phyloP scores from a whole-genome alignment of 2,329 filamentous ascomycete genomes.

The Verticillium longisporum region DNA sequence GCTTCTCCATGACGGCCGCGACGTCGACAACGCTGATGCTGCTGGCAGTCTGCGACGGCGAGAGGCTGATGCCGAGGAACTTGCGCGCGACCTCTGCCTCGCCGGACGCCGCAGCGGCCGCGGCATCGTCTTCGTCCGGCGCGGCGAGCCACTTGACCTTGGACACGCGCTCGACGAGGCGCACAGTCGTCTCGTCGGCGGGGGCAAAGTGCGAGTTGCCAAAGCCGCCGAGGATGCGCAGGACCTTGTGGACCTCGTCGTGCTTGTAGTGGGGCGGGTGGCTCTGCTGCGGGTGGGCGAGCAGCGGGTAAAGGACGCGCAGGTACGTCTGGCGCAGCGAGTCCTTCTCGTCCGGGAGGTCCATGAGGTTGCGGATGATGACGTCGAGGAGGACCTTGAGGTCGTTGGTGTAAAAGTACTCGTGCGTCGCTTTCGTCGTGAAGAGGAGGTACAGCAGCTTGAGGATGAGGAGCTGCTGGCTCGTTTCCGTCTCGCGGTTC shows the following conservation, averaged over 20 bases:
- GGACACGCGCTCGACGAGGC: slow-evolving; percentile 68
- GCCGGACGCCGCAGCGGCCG: slow-evolving; percentile 17
- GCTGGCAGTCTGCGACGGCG: slow-evolving; percentile 59
- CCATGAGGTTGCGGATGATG: slow-evolving; percentile 92
- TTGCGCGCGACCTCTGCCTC: slow-evolving; percentile 47
- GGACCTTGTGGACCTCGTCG: slow-evolving; percentile 70
- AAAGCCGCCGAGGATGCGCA: slow-evolving; percentile 63
- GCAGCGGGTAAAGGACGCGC: slow-evolving; percentile 80
- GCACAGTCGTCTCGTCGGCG: slow-evolving; percentile 71
- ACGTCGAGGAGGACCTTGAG: slow-evolving; percentile 90
- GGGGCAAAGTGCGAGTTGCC: slow-evolving; percentile 71
- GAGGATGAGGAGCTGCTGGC: slow-evolving; percentile 88
- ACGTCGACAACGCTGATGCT: slow-evolving; percentile 71
- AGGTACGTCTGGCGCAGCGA: slow-evolving; percentile 88
- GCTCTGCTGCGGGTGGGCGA: slow-evolving; percentile 86
- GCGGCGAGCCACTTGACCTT: slow-evolving; percentile 61
- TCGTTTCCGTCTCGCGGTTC: slow-evolving; percentile 91
- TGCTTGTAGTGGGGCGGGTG: slow-evolving; percentile 87
- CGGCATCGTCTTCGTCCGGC: slow-evolving; percentile 18
- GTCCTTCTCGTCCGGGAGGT: slow-evolving; percentile 76
- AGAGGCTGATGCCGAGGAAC: slow-evolving; percentile 65
- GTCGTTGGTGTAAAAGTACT: slow-evolving; percentile 99
- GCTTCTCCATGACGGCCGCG: slow-evolving; percentile 73
- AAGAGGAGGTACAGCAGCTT: slow-evolving; percentile 95
- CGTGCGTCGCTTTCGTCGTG: slow-evolving; percentile 82